phyloP scores from a whole-genome alignment of 176 grass and related monocot genomes.

The Bolboschoenus planiculmis region DNA sequence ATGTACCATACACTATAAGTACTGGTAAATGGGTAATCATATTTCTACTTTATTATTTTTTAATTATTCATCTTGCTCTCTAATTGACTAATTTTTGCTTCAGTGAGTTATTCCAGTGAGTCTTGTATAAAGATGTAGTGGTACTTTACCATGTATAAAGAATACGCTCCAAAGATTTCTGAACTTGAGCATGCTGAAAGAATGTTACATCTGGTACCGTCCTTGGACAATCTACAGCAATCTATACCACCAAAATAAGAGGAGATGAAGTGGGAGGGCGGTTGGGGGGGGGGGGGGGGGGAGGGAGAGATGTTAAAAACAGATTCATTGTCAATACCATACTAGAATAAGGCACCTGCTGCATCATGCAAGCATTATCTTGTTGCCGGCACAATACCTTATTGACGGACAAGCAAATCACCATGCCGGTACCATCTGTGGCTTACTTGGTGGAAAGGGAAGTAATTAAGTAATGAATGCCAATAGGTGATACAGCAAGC shows the following conservation, averaged over 20 bases:
- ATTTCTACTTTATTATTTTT: background rate
- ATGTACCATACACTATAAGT: background rate
- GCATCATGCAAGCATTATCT: background rate
- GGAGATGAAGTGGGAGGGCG: background rate
- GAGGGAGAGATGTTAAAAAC: background rate
- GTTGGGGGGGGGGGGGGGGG: background rate
- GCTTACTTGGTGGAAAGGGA: background rate
- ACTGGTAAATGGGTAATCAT: background rate
- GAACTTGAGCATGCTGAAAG: slow-evolving; percentile 81
- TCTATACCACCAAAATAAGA: slow-evolving; percentile 21
- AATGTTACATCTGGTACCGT: slow-evolving; percentile 79
- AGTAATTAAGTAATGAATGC: background rate
- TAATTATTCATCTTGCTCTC: background rate
- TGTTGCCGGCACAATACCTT: background rate
- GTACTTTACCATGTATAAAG: slow-evolving; percentile 87
- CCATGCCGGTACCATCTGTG: background rate
- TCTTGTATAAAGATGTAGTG: background rate
- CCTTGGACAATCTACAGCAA: slow-evolving; percentile 79
- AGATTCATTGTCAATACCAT: background rate
- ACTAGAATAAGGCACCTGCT: background rate
- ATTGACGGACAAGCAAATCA: background rate
- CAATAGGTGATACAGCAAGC: background rate
- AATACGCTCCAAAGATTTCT: slow-evolving; percentile 86
- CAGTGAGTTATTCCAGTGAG: background rate
- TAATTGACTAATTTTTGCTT: background rate